Percentiles rank a stretch among this genome's conserved stretches.
These are phyloP conservation scores for Quercus glauca DNA, from an alignment of 306 rosid genomes.

Conservation along the genomic window DNA sequence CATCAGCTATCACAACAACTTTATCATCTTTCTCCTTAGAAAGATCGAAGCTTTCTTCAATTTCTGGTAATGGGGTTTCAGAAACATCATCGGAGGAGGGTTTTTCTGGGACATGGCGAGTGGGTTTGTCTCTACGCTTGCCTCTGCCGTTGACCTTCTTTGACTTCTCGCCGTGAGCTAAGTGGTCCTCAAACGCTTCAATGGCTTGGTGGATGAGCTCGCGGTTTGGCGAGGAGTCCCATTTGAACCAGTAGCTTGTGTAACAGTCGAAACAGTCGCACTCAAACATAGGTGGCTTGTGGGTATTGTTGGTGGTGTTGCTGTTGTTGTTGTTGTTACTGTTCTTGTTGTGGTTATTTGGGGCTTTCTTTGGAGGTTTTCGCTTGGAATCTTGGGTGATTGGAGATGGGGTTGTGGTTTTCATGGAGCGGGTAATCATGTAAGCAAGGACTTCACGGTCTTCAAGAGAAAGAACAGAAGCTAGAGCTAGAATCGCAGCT, in stretches of 20 bases:
- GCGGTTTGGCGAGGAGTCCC: slow-evolving; percentile 62
- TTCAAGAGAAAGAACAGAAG: slow-evolving; percentile 39
- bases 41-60: neutral
- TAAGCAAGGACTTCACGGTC: slow-evolving; percentile 74
- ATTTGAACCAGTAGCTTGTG: slow-evolving; percentile 55
- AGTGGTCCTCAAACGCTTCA: slow-evolving; percentile 62
- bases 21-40: neutral
- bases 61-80: neutral
- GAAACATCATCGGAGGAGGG: neutral
- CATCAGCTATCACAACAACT: neutral
- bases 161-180: slow-evolving; percentile 42
- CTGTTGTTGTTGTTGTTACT: neutral
- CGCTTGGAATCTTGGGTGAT: slow-evolving; percentile 17
- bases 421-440: slow-evolving; percentile 44
- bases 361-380: slow-evolving; percentile 22
- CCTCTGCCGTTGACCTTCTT: slow-evolving; percentile 30
- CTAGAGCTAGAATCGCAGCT: slow-evolving; percentile 46
- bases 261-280: slow-evolving; percentile 70
- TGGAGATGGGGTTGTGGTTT: slow-evolving; percentile 22
- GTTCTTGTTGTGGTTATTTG: neutral
- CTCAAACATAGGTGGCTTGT: slow-evolving; percentile 39
- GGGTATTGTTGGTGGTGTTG: neutral
- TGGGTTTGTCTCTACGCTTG: slow-evolving; percentile 29
- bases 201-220: slow-evolving; percentile 60
- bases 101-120: slow-evolving; percentile 20